phyloP scores from a whole-genome alignment of 2,329 filamentous ascomycete species.

The Cercospora sojina region DNA sequence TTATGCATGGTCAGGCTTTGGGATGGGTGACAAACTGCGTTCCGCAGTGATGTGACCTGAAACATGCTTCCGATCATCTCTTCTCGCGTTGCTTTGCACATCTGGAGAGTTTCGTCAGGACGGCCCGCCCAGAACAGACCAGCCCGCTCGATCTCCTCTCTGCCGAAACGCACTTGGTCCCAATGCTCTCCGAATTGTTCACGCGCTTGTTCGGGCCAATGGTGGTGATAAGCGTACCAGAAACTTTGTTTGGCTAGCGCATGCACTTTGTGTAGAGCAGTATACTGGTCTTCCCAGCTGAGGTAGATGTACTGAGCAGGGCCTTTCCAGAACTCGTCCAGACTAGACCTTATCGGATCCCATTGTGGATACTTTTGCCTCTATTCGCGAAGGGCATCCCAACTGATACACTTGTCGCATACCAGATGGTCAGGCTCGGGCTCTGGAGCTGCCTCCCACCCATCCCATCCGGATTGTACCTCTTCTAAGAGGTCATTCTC shows the following conservation, averaged over 20 bases:
- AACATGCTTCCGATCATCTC: background rate
- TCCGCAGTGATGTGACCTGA: background rate
- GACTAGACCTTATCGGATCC: background rate
- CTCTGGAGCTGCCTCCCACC: background rate
- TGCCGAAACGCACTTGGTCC: slow-evolving; percentile 2
- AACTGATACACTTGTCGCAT: background rate
- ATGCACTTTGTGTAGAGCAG: slow-evolving; percentile 2
- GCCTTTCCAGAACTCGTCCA: background rate
- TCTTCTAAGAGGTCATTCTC: too few species aligned
- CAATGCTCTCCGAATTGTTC: background rate
- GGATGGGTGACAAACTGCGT: background rate
- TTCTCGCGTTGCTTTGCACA: background rate
- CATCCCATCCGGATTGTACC: too few species aligned
- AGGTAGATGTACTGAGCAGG: background rate
- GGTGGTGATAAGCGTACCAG: background rate
- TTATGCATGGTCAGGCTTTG: too few species aligned
- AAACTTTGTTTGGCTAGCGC: background rate
- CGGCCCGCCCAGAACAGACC: background rate
- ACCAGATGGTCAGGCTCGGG: background rate
- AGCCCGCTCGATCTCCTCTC: background rate
- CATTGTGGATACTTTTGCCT: background rate
- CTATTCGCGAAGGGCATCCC: background rate
- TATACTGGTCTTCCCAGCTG: slow-evolving; percentile 1
- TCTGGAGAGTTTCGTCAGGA: background rate
- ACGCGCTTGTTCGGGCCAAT: slow-evolving; percentile 2